These are phyloP conservation scores for Lachnum nothofagi DNA, from an alignment of 2,329 filamentous ascomycete genomes.

Conservation along the genomic window DNA sequence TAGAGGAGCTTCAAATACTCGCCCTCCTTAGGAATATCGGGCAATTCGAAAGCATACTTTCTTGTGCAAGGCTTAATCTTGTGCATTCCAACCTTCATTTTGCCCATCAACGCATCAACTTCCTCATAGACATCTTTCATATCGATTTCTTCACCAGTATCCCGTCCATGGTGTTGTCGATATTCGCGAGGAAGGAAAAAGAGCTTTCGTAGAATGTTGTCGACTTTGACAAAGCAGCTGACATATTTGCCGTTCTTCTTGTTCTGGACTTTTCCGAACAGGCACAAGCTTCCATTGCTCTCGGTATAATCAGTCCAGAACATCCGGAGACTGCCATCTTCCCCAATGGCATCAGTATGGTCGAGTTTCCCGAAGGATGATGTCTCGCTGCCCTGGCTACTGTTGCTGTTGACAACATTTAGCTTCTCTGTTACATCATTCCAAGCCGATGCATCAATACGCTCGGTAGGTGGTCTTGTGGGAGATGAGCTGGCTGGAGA, in stretches of 20 bases:
- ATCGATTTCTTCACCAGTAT: constrained; percentile 71
- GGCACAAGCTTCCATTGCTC: constrained; percentile 80
- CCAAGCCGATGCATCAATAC: constrained; percentile 79
- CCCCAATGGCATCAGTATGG: constrained; percentile 80
- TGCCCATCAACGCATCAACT: constrained; percentile 82
- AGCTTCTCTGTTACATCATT: constrained; percentile 80
- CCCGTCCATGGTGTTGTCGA: constrained; percentile 56
- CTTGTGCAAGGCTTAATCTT: constrained; percentile 87
- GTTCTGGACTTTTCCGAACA: constrained; percentile 94
- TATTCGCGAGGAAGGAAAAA: constrained; percentile 82
- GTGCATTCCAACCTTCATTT: constrained; percentile 77
- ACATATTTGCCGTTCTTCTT: constrained; percentile 73
- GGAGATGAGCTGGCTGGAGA: constrained; percentile 75
- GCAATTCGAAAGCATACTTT: constrained; percentile 93
- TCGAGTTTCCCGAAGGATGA: constrained; percentile 72
- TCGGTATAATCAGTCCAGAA: constrained; percentile 98
- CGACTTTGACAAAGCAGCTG: constrained; percentile 92
- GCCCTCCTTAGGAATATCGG: constrained; percentile 77
- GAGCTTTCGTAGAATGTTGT: constrained; percentile 87
- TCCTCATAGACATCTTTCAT: constrained; percentile 90
- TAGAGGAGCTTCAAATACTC: constrained; percentile 96
- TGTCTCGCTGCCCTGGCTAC: constrained; percentile 61
- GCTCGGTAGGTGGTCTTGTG: constrained; percentile 50
- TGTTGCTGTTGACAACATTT: constrained; percentile 75
- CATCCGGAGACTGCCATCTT: constrained; percentile 84